A percentile compares a stretch with the other conserved stretches of the same genome.
These are phyloP conservation scores for Jackrogersella minutella DNA, from an alignment of 495 filamentous ascomycete genomes.

Conservation along the genomic window DNA sequence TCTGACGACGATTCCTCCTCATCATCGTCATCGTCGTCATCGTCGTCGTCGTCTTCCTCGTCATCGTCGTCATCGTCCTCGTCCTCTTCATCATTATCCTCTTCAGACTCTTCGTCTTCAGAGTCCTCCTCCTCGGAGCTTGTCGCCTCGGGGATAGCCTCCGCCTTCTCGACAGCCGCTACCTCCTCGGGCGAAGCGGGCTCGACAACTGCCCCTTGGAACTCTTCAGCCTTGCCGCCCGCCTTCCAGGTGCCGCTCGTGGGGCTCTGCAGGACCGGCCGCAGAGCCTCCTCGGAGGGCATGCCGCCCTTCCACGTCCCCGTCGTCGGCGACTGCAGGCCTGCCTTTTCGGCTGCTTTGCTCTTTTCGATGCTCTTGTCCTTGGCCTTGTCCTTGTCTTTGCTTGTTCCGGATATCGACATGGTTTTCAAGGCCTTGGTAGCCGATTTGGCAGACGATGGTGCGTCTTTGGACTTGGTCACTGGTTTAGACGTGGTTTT, in stretches of 20 bases:
- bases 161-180: constrained; percentile 48
- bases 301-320: constrained; percentile 43
- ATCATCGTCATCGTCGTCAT: constrained; percentile 39
- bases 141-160: constrained; percentile 49
- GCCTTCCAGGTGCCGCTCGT: constrained; percentile 56
- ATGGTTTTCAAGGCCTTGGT: constrained; percentile 19
- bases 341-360: constrained; percentile 13
- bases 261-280: constrained; percentile 53
- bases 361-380: neutral
- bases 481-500: neutral
- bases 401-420: constrained; percentile 6
- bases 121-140: constrained; percentile 36
- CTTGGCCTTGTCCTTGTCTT: neutral
- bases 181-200: constrained; percentile 48
- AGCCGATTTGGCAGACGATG: constrained; percentile 15
- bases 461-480: neutral
- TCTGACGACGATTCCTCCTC: constrained; percentile 24
- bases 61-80: constrained; percentile 31
- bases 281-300: constrained; percentile 13
- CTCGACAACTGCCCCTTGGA: constrained; percentile 41
- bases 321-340: constrained; percentile 51
- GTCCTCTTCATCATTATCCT: constrained; percentile 30
- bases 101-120: constrained; percentile 33
- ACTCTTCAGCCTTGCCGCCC: constrained; percentile 45
- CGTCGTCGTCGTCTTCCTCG: constrained; percentile 35